A percentile compares a stretch with the other conserved stretches of the same genome.
phyloP scores from a whole-genome alignment of 2,329 filamentous ascomycete genomes.

The Berkeleyomyces rouxiae region DNA sequence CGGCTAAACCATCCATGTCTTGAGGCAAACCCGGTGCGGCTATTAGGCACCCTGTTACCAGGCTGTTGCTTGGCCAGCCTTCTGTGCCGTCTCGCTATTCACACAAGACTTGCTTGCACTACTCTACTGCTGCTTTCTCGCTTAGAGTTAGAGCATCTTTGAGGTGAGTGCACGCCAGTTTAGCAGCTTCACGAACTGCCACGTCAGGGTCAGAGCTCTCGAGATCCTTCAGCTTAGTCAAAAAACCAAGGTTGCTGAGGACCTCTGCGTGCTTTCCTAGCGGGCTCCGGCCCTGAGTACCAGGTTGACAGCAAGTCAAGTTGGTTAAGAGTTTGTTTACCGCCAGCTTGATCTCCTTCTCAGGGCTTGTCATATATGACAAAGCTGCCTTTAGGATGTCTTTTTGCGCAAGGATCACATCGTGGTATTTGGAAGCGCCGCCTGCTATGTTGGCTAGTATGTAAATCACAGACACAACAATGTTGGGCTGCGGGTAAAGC shows the following conservation, averaged over 20 bases:
- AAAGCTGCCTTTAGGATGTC: constrained; percentile 57
- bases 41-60: neutral
- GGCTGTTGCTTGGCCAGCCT: neutral
- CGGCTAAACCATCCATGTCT: neutral
- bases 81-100: neutral
- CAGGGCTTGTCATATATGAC: constrained; percentile 55
- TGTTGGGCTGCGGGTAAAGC: constrained; percentile 44
- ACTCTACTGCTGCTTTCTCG: neutral
- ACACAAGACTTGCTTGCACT: neutral
- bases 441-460: constrained; percentile 82
- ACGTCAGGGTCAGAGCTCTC: constrained; percentile 53
- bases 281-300: constrained; percentile 36
- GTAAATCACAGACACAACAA: constrained; percentile 62
- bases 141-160: neutral
- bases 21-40: neutral
- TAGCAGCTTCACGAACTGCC: constrained; percentile 71
- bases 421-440: constrained; percentile 59
- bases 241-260: constrained; percentile 55
- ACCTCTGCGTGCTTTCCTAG: constrained; percentile 48
- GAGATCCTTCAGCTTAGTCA: constrained; percentile 46
- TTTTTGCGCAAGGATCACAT: constrained; percentile 60
- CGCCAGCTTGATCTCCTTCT: constrained; percentile 56
- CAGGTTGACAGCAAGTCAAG: constrained; percentile 67
- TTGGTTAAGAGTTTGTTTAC: constrained; percentile 78
- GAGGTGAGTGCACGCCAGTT: constrained; percentile 36